phyloP scores from a whole-genome alignment of 805 yeast genomes.

The Sungouiozyma ichnusensis region DNA sequence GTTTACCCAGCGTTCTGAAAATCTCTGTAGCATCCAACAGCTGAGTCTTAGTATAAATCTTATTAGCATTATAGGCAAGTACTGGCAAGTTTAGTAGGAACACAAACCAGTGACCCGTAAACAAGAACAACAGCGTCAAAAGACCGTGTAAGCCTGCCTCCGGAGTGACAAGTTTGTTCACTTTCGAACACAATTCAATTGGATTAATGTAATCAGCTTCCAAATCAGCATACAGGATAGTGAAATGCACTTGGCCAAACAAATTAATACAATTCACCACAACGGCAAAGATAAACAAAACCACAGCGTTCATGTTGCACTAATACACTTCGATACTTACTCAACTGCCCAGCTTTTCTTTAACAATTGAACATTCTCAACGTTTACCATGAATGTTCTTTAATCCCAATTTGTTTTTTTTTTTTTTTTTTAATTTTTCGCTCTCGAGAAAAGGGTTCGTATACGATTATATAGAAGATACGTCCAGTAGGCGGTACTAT shows the following conservation, averaged over 20 bases:
- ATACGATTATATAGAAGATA: not conserved
- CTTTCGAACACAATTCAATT: constrained; percentile 85
- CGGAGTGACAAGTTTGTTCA: constrained; percentile 81
- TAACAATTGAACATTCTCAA: too few relatives aligned
- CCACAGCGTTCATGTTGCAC: constrained; percentile 9
- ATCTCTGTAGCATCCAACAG: constrained; percentile 94
- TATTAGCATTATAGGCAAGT: constrained; percentile 72
- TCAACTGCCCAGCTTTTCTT: not conserved
- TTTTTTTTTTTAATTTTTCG: not conserved
- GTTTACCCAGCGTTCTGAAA: constrained; percentile 84
- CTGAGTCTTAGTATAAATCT: constrained; percentile 69
- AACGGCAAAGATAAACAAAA: constrained; percentile 59
- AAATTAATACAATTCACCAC: constrained; percentile 77
- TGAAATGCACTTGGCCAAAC: constrained; percentile 88
- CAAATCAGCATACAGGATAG: constrained; percentile 89
- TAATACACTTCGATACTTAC: not conserved
- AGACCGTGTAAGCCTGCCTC: constrained; percentile 79
- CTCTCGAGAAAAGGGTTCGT: not conserved
- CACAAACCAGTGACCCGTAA: constrained; percentile 89
- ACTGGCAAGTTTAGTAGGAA: constrained; percentile 77
- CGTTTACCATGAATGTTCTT: too few relatives aligned
- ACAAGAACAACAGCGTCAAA: constrained; percentile 56
- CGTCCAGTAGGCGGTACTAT: not conserved
- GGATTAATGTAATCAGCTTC: constrained; percentile 97
- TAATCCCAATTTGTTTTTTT: not conserved